Evolutionary conservation across 129 eudicot genomes (phyloP), one percentile per base, ranked within the genome.

Genomic region (Oenanthe sinensis): DNA sequence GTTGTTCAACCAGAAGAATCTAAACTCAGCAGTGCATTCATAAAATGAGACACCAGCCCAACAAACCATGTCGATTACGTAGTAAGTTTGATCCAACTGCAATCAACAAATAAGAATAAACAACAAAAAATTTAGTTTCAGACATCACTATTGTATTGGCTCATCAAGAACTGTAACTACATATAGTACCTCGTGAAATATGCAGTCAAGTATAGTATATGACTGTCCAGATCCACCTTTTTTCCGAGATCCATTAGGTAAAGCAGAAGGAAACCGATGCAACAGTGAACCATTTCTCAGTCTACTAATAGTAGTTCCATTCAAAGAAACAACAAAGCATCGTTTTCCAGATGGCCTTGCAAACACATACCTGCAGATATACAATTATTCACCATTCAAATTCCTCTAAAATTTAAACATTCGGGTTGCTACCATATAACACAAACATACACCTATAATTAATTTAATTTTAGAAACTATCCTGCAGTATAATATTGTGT

Each of bases 41-140:
- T 90, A 95, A 65, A 95, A 83, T 6, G 97, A 87, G 87, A 90
- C 87, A 26, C 99, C 99, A n/a, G 94, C 96, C 99, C 99, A 95
- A 78, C 97, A 91, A 12, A 95, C 87, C 92, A 90, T 87, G 85
- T 95, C 99, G 63, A 86, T 89, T 43, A 92, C 96, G 74, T 92
- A 95, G 83, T 95, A 95, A 0, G 92, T 95, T 81, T 95, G 96
- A 80, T 95, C 97, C 80, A 79, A 77, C 96, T 95, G 88, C 83
- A 74, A 40, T 36, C 68, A 33, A 83, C 13, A 73, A 4, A 82
- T 47, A 58, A 24, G 49, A 33, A 20, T 40, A 83, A 14, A 42
- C 42, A 62, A 60, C 58, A 39, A 46, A 4, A 14, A 67, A 33
- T 30, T 30, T 4, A 28, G 72, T 50, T 49, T 19, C 24, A 8